Conservation (phyloP, 345 rosid genomes). For the Nephelium lappaceum region DNA sequence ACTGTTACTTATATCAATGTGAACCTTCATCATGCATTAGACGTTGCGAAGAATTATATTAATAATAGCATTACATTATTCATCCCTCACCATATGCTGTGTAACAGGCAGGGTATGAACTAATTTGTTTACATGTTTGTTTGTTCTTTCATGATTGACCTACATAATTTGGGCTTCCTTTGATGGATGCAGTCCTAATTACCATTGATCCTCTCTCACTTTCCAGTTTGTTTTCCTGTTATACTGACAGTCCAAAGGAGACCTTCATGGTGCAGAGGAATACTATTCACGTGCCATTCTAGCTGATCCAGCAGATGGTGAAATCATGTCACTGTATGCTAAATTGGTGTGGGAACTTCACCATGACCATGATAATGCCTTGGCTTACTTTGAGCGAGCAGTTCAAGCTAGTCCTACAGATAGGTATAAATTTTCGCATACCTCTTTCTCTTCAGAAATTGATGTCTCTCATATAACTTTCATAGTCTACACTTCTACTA, state of each 20-base stretch:
- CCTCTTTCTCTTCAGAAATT: neutral
- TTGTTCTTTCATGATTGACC: neutral
- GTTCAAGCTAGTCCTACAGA: constrained; percentile 61
- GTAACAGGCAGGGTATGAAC: neutral
- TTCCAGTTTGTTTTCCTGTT: neutral
- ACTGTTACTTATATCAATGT: neutral
- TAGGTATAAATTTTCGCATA: constrained; percentile 42
- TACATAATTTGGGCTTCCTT: neutral
- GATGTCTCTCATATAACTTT: neutral
- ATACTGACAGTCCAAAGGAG: constrained; percentile 48
- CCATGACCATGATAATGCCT: constrained; percentile 61
- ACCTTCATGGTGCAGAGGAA: constrained; percentile 43
- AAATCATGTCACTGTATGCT: constrained; percentile 63
- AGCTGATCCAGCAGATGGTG: constrained; percentile 63
- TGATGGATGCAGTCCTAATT: neutral
- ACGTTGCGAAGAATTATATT: neutral
- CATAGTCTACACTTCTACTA: too few species aligned
- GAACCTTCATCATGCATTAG: neutral
- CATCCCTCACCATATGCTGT: neutral
- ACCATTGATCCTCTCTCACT: neutral
- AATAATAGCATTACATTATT: neutral
- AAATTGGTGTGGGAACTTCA: constrained; percentile 65
- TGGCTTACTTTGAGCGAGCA: constrained; percentile 59
- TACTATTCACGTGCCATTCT: constrained; percentile 45
- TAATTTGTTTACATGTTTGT: neutral